Evolutionary conservation across 2,329 filamentous ascomycete species (phyloP), one percentile per base, ranked within the genome.

Genomic region (Aspergillus melleus): DNA sequence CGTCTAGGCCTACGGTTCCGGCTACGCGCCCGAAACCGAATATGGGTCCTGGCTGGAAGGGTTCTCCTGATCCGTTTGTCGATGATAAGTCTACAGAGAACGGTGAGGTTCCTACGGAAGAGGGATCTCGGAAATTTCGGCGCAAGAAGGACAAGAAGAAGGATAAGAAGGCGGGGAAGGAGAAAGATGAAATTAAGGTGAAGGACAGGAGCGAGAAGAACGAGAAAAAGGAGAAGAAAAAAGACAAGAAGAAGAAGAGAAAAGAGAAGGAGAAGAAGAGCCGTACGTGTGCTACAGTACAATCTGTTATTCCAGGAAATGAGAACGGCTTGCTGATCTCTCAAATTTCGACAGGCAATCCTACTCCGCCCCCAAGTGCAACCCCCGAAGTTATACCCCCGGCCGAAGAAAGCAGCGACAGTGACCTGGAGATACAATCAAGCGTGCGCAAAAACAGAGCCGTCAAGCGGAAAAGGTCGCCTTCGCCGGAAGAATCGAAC

Each of bases 1-100:
- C 73, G 11, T 72, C 66, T 9, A 60, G 61, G 54, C 61, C 68
- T 0, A 58, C 63, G 32, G 16, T 66, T 12, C 60, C 61, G 24
- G 52, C 46, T 39, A 47, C 55, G 20, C 54, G 62, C 10, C 42
- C 65, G n/a, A 50, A 59, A 51, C n/a, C 60, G 30, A 49, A 53
- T 24, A 22, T 60, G 49, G 8, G 54, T 56, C 50, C 57, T 52
- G 42, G 49, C 24, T 19, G 57, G 20, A 46, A 56, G 19, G 14
- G 59, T 54, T 47, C 52, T 8, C 49, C 58, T 22, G 32, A 59
- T 19, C 54, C 64, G 51, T 54, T 60, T 26, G 59, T 59, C 50
- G 57, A 19, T 46, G 39, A 39, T 50, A 49, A 59, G 24, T 39
- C 32, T 30, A 36, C 54, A 32, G 36, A 44, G 16, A 51, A 55